Percentiles rank a stretch among this genome's conserved stretches.
Conservation (phyloP, 768 basidiomycete species). For the Boletus tylopilopsis region DNA sequence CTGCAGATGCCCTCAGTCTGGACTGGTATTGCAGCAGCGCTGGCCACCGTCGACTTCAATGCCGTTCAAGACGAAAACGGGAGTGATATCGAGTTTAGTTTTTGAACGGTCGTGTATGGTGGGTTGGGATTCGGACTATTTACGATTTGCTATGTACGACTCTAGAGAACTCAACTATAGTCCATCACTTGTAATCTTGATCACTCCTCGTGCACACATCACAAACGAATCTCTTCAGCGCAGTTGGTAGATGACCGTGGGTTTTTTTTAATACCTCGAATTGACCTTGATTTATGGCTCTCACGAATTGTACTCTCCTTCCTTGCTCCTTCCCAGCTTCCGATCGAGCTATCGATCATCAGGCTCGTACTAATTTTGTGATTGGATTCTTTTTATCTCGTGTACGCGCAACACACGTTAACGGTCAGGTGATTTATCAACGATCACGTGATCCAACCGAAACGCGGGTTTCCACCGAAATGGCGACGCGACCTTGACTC, state of each 20-base stretch:
- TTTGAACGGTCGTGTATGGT: not conserved
- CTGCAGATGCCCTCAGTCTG: not conserved
- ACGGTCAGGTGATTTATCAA: constrained; percentile 24
- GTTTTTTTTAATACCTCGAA: too few relatives aligned
- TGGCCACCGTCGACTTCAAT: not conserved
- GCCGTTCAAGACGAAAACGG: not conserved
- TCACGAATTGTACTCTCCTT: too few relatives aligned
- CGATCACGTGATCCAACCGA: constrained; percentile 20
- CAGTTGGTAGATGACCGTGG: too few relatives aligned
- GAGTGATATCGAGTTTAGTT: constrained; percentile 2
- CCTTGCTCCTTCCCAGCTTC: too few relatives aligned
- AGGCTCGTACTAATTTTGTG: too few relatives aligned
- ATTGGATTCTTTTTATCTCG: too few relatives aligned
- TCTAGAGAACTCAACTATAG: not conserved
- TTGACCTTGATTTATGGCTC: too few relatives aligned
- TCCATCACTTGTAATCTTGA: not conserved
- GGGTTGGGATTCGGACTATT: not conserved
- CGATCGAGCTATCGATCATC: too few relatives aligned
- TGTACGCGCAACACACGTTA: too few relatives aligned
- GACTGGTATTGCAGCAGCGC: not conserved
- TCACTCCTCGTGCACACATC: not conserved
- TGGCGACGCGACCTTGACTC: constrained; percentile 9
- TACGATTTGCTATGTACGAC: too few relatives aligned
- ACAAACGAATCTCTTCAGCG: not conserved
- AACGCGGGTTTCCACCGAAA: constrained; percentile 22